phyloP scores from a whole-genome alignment of 768 basidiomycete genomes.

The Thelephora aurantiotincta region DNA sequence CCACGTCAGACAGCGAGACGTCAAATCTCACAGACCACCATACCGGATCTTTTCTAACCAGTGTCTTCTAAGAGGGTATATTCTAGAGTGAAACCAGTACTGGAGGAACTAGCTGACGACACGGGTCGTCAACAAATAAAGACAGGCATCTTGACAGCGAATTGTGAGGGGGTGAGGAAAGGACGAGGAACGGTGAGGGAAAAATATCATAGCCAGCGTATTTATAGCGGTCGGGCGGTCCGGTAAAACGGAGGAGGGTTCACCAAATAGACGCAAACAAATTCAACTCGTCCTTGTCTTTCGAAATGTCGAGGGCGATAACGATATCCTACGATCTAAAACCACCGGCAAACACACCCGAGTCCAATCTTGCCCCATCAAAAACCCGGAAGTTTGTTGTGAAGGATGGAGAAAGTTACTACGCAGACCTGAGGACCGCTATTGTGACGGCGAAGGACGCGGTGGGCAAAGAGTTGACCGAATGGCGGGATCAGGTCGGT shows the following conservation, averaged over 20 bases:
- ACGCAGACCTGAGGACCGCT: constrained; percentile 31
- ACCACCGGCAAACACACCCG: constrained; percentile 20
- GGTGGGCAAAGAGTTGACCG: constrained; percentile 56
- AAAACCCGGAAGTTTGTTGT: constrained; percentile 15
- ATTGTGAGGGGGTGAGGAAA: no score
- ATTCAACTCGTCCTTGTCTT: no score
- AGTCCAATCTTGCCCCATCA: constrained; percentile 11
- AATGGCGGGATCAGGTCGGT: constrained; percentile 63
- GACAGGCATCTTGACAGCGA: constrained; percentile 28
- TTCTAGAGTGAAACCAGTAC: constrained; percentile 12
- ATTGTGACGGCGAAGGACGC: constrained; percentile 37
- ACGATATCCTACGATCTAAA: constrained; percentile 29
- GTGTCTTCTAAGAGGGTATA: constrained; percentile 12
- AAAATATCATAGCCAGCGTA: not conserved
- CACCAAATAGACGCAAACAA: no score
- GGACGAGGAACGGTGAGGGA: constrained; percentile 2
- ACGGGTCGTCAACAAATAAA: constrained; percentile 39
- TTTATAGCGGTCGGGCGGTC: no score
- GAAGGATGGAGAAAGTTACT: constrained; percentile 24
- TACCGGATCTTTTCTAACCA: not conserved
- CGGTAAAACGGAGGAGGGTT: no score
- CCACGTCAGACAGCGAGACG: no score
- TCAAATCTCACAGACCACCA: no score
- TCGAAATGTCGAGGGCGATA: constrained; percentile 9
- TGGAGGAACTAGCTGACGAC: constrained; percentile 20